phyloP scores from a whole-genome alignment of 1,139 yeast genomes.

The Trichomonascaceae sp. region DNA sequence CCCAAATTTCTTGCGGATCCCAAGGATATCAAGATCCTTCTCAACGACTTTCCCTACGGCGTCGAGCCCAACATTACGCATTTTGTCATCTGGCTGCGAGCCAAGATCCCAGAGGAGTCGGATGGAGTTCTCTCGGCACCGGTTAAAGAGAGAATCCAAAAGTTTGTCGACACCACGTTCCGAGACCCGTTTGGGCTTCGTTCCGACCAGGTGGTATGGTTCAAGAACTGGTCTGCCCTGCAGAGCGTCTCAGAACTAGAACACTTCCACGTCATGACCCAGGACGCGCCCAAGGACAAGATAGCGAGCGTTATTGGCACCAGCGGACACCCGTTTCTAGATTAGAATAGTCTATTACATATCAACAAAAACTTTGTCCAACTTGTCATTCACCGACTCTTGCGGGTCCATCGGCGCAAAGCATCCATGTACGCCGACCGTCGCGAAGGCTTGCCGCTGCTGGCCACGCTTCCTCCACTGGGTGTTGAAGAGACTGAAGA shows the following conservation, averaged over 20 bases:
- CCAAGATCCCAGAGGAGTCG: constrained; percentile 21
- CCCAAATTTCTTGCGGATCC: constrained; percentile 15
- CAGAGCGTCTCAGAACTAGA: constrained; percentile 29
- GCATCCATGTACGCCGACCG: too few relatives aligned
- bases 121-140: constrained; percentile 18
- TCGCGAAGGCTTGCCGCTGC: too few relatives aligned
- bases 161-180: constrained; percentile 21
- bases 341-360: too few relatives aligned
- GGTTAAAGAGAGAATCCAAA: constrained; percentile 16
- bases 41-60: constrained; percentile 31
- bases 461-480: too few relatives aligned
- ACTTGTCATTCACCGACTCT: too few relatives aligned
- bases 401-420: too few relatives aligned
- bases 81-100: constrained; percentile 30
- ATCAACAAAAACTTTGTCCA: too few relatives aligned
- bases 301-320: constrained; percentile 14
- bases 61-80: constrained; percentile 26
- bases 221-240: constrained; percentile 28
- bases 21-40: constrained; percentile 24
- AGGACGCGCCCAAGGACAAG: constrained; percentile 13
- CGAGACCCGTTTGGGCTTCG: constrained; percentile 14
- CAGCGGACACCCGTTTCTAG: too few relatives aligned
- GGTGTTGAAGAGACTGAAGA: too few relatives aligned
- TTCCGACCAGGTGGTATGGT: constrained; percentile 23
- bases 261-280: constrained; percentile 29